A percentile compares a stretch with the other conserved stretches of the same genome.
These are phyloP conservation scores for Acrasis kona DNA, from an alignment of 78 protist species.

Conservation along the genomic window DNA sequence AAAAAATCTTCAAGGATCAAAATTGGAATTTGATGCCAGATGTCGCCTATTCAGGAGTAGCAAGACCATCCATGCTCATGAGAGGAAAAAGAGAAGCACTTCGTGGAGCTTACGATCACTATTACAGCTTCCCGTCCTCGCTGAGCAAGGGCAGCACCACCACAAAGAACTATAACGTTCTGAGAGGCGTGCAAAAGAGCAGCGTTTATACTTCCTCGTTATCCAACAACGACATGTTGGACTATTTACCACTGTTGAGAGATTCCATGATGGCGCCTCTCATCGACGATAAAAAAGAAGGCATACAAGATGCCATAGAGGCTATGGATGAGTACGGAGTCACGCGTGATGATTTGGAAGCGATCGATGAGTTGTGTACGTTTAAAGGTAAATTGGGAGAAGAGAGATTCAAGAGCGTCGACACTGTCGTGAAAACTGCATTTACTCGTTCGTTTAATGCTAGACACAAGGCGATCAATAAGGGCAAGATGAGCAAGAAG, in stretches of 20 bases:
- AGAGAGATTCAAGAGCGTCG: background rate
- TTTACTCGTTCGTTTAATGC: conserved; percentile 1
- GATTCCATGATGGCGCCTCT: background rate
- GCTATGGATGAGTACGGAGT: conserved; percentile 21
- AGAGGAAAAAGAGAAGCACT: background rate
- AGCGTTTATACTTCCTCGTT: background rate
- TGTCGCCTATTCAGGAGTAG: background rate
- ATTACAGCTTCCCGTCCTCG: background rate
- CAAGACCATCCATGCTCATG: background rate
- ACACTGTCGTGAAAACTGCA: background rate
- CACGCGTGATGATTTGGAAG: conserved; percentile 26
- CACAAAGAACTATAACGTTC: conserved; percentile 16
- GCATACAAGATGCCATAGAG: background rate
- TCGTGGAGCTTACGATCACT: background rate
- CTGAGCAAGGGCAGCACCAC: conserved; percentile 34
- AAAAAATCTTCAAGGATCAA: background rate
- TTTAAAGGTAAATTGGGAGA: background rate
- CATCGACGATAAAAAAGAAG: background rate
- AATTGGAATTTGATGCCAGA: conserved; percentile 16
- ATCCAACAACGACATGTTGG: background rate
- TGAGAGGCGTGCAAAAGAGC: background rate
- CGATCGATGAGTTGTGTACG: background rate
- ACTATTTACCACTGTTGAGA: background rate
- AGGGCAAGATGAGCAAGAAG: no score
- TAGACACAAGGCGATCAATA: background rate